Evolutionary conservation across 2,329 filamentous ascomycete genomes (phyloP), one percentile per base, ranked within the genome.

Genomic region (Trichoderma sp.): DNA sequence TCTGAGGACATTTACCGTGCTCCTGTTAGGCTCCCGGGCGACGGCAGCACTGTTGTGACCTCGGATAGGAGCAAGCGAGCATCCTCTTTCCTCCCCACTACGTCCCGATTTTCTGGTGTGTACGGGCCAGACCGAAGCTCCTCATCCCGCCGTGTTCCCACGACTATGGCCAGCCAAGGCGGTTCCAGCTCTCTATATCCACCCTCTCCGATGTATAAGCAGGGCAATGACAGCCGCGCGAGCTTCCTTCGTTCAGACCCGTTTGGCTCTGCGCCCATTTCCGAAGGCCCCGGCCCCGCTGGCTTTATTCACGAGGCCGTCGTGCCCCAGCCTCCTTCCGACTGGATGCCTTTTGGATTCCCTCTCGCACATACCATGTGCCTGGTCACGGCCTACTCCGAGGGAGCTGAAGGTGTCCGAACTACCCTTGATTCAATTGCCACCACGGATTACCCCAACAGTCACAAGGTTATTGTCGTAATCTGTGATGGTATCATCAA

Each of bases 401-500:
- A 99, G 86, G 97, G 97, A 78, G 94, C 93, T 78, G 93, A 97
- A 76, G 97, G 96, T 81, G 90, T 99, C 74, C 93, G 97, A 65
- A 98, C 95, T 0, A 99, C 97, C 1, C 87, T 99, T 33, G 95
- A 99, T 85, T 99, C 97, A 1, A 93, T 99, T 82, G 97, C 96
- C 67, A 97, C 94, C 85, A 99, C 97, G 3, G 97, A 99, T 84
- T 99, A 99, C 81, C 97, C 97, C 67, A 99, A 99, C 89, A 98
- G 96, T 84, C 97, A 99, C 89, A 99, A 99, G 86, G 91, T 95
- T 33, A 97, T 99, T 80, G 89, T 99, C 76, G 94, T 98, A 80
- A 94, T 99, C 80, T 99, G 97, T 85, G 97, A 99, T 83, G 97
- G 97, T 85, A 91, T 98, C 82, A 98, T 99, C 88, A 98, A 98